Base-by-base conservation (phyloP, 768 basidiomycete genomes). In the Amanita fuliginea region DNA sequence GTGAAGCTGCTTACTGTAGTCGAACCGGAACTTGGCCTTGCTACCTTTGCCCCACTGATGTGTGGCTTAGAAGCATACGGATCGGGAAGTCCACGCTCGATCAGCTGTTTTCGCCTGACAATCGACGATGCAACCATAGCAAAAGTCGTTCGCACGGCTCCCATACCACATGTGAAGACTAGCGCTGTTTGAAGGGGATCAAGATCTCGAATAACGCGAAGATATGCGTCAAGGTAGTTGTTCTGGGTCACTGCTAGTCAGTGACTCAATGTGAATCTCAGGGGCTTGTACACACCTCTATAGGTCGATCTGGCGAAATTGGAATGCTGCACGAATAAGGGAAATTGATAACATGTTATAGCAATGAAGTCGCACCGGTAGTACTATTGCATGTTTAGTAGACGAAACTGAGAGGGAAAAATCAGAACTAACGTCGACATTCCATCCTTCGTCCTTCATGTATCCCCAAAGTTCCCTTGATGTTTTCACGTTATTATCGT, bases 101-200 rank as follows among this genome's bases (percentile, higher is more conserved):
- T 69, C 9, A 83, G 65, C 60, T 90, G 85, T 58, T 83, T 87
- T 42, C 95, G 72, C 37, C 95, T 73, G 1, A 97, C 74, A 32
- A 99, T 72, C 50, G 83, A 80, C 0, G 95, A 93, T 6, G 92
- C 89, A n/a, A 84, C 78, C 96, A 98, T 98, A 3, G 90, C 92
- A 60, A 96, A 98, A 0, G 94, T 97, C 2, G 93, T 94, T 16
- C 95, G 77, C 1, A 97, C 94, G 2, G 90, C 91, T 40, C 96
- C 96, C 81, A 95, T 92, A 28, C 96, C 95, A 62, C 95, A 97
- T 43, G 87, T 92, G 63, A 98, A 97, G 3, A 98, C 86, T 16
- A 98, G 70, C 0, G 86, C 81, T 0, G 91, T 92, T 14, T 71
- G 71, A 3, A 83, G 67, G 2, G 95, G 94, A 57, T 95, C 88